Conservation (phyloP, 148 eudicot species). For the Pharnaceum exiguum region DNA sequence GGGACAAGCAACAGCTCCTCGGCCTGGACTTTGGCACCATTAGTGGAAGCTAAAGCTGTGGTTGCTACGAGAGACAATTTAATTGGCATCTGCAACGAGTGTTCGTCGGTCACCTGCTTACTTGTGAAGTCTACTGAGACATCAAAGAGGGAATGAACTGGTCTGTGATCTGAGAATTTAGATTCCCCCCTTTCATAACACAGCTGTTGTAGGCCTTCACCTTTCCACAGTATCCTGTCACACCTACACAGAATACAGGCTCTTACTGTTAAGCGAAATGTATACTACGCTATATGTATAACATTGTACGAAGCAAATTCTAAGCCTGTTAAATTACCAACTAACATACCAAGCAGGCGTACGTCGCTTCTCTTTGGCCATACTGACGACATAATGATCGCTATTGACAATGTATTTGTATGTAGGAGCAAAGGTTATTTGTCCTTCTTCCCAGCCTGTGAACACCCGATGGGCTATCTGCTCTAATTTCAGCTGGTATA, state of each 20-base stretch:
- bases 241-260: slow-evolving; percentile 48
- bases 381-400: slow-evolving; percentile 39
- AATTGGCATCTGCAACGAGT: background rate
- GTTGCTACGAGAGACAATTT: background rate
- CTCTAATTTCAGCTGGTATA: slow-evolving; percentile 53
- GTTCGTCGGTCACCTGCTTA: too few species aligned
- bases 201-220: slow-evolving; percentile 73
- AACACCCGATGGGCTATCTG: slow-evolving; percentile 62
- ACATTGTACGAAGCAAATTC: background rate
- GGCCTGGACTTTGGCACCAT: slow-evolving; percentile 13
- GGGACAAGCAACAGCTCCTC: slow-evolving; percentile 9
- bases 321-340: slow-evolving; percentile 1
- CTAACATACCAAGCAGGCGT: slow-evolving; percentile 66
- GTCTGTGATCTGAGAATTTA: slow-evolving; percentile 92
- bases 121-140: too few species aligned
- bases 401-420: slow-evolving; percentile 64
- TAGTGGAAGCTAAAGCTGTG: background rate
- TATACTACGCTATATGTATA: background rate
- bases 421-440: slow-evolving; percentile 57
- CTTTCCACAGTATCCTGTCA: slow-evolving; percentile 89
- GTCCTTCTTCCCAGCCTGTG: slow-evolving; percentile 73
- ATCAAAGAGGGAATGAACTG: slow-evolving; percentile 86
- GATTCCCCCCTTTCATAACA: slow-evolving; percentile 73
- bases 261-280: background rate
- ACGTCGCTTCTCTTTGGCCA: slow-evolving; percentile 55